Evolutionary conservation across 495 filamentous ascomycete species (phyloP), one percentile per base, ranked within the genome.

Genomic region (Talaromyces ruber): DNA sequence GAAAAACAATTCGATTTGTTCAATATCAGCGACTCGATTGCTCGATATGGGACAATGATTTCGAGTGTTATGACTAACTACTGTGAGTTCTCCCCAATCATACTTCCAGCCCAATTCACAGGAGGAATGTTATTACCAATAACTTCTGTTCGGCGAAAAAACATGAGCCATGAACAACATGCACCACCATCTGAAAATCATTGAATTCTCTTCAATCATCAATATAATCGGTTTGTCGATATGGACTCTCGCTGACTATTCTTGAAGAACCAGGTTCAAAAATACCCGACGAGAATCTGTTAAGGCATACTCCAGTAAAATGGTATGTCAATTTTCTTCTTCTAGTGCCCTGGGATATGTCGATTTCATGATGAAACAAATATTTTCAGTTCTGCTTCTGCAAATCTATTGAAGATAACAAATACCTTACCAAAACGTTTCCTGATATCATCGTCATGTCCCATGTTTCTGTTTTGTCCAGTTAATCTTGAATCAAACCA

Each of bases 131-230:
- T 72, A 76, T 80, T 72, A 76, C 75, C 74, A 78, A 81, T 39
- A 74, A 79, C 75, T 78, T n/a, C 78, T 79, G 82, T 85, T 77
- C 72, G 86, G 92, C 83, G 88, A 97, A 82, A 73, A 62, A 22
- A 66, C 84, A 85, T 93, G 93, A 93, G 88, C 92, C 90, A 79
- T 78, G 88, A 90, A 94, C 88, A 87, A 95, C 93, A 98, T 98
- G 93, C 93, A 98, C 87, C 88, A 98, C 93, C 93, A 96, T 97
- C 93, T 98, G 93, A 98, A 69, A 62, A 69, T 66, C 64, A 61
- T 55, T 65, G 60, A 64, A 63, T 59, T 47, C 21, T 28, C 14
- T 67, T 61, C 61, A 68, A 62, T 71, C 9, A 39, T n/a, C 34
- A 16, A n/a, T 5, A 16, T 47, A 5, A 47, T 47, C n/a, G 2